Conservation (phyloP, 1,139 yeast genomes). For the Taphrina pruni region DNA sequence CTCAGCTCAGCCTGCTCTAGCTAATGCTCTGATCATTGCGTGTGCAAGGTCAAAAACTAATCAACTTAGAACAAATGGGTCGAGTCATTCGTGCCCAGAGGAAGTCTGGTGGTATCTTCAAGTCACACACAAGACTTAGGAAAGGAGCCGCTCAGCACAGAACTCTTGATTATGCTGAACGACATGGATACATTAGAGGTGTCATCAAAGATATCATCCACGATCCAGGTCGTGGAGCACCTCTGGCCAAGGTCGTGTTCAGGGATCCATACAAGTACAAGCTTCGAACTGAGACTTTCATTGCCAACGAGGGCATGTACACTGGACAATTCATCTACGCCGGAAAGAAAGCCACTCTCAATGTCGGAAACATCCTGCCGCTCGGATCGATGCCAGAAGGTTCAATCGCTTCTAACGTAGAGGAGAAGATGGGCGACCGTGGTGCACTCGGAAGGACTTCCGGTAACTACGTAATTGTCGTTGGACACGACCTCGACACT, state of each 20-base stretch:
- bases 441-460: slow-evolving; percentile 99
- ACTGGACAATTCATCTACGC: slow-evolving; percentile 99
- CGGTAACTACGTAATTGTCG: slow-evolving; percentile 98
- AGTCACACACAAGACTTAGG: slow-evolving; percentile 99
- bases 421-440: slow-evolving; percentile 99
- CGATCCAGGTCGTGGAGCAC: slow-evolving; percentile 99
- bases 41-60: background rate
- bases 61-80: slow-evolving; percentile 57
- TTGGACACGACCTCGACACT: slow-evolving; percentile 99
- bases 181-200: slow-evolving; percentile 99
- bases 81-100: slow-evolving; percentile 99
- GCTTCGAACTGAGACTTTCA: slow-evolving; percentile 97
- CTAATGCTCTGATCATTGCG: background rate
- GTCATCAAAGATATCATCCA: slow-evolving; percentile 97
- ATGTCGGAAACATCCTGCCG: slow-evolving; percentile 97
- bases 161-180: slow-evolving; percentile 98
- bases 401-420: slow-evolving; percentile 97
- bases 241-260: slow-evolving; percentile 98
- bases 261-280: slow-evolving; percentile 99
- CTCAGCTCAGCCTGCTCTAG: background rate
- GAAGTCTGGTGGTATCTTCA: slow-evolving; percentile 99
- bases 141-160: slow-evolving; percentile 99
- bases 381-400: slow-evolving; percentile 98
- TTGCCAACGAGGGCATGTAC: slow-evolving; percentile 99
- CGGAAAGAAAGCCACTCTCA: slow-evolving; percentile 97